A percentile compares a stretch with the other conserved stretches of the same genome.
These are phyloP conservation scores for Zygoascus biomembranicola DNA, from an alignment of 805 yeast genomes.

Conservation along the genomic window DNA sequence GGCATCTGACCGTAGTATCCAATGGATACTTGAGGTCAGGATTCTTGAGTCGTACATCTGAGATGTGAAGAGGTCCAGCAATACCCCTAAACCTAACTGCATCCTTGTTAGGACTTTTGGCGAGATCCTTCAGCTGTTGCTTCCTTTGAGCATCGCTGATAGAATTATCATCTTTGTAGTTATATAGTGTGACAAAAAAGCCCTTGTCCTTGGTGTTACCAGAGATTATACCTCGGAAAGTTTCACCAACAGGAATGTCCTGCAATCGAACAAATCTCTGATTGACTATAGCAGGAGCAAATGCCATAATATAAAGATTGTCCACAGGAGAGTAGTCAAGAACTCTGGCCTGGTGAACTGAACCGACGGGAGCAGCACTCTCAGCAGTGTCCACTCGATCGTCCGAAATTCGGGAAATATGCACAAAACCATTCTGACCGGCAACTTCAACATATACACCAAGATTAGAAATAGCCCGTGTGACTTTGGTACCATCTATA, in stretches of 20 bases:
- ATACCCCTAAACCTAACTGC: constrained; percentile 57
- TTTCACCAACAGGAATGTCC: constrained; percentile 72
- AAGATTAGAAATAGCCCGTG: constrained; percentile 37
- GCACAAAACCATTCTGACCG: constrained; percentile 63
- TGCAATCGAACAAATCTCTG: constrained; percentile 57
- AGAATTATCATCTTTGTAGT: neutral
- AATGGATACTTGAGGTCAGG: constrained; percentile 90
- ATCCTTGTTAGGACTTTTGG: constrained; percentile 21
- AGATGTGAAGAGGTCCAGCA: constrained; percentile 68
- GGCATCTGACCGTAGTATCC: constrained; percentile 60
- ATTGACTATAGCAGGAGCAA: constrained; percentile 56
- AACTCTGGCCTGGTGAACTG: constrained; percentile 70
- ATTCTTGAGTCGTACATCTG: constrained; percentile 74
- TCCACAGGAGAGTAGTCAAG: constrained; percentile 63
- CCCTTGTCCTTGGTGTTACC: constrained; percentile 27
- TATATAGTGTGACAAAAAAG: constrained; percentile 21
- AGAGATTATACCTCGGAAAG: constrained; percentile 37
- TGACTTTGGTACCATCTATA: constrained; percentile 44
- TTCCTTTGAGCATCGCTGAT: neutral
- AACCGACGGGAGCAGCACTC: constrained; percentile 37
- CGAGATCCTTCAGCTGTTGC: neutral
- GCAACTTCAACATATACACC: constrained; percentile 40
- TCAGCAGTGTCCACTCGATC: constrained; percentile 29
- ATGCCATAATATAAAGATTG: constrained; percentile 54
- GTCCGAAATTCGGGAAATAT: constrained; percentile 54